These are phyloP conservation scores for Tuber magnatum DNA, from an alignment of 495 filamentous ascomycete species.

Conservation along the genomic window DNA sequence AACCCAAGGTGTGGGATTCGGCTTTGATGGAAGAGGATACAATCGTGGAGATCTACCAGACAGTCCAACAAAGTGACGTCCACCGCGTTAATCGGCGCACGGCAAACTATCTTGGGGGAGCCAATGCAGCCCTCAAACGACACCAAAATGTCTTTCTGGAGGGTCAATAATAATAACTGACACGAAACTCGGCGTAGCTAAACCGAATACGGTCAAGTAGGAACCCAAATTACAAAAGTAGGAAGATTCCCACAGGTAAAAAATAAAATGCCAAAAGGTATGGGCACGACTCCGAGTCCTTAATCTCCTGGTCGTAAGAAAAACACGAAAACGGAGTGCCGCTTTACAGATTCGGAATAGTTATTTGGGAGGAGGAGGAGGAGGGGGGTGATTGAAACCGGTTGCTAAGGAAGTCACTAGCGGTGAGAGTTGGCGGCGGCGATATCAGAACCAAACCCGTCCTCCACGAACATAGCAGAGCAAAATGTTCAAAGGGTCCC, in stretches of 20 bases:
- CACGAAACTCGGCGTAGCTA: constrained; percentile 28
- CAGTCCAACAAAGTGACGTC: constrained; percentile 32
- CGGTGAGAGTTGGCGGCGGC: constrained; percentile 29
- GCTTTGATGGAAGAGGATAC: constrained; percentile 26
- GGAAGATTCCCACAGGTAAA: constrained; percentile 33
- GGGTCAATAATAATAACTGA: constrained; percentile 27
- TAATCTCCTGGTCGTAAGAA: constrained; percentile 21
- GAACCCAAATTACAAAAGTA: constrained; percentile 21
- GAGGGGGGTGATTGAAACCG: background rate
- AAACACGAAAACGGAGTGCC: constrained; percentile 30
- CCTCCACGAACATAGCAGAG: constrained; percentile 31
- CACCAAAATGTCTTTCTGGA: constrained; percentile 25
- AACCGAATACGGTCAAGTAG: constrained; percentile 36
- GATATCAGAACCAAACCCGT: constrained; percentile 37
- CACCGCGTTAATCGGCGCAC: constrained; percentile 36
- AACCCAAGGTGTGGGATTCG: constrained; percentile 32
- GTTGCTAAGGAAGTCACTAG: constrained; percentile 23
- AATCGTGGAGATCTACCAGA: constrained; percentile 35
- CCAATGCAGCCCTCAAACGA: constrained; percentile 30
- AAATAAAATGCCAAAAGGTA: constrained; percentile 13
- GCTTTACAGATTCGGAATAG: constrained; percentile 34
- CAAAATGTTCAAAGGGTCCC: constrained; percentile 37
- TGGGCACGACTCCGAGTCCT: constrained; percentile 14
- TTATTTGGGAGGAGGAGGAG: constrained; percentile 3
- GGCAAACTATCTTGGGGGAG: constrained; percentile 28